Evolutionary conservation across 2,329 filamentous ascomycete genomes (phyloP).

Genomic region (Graphilbum fragrans): DNA sequence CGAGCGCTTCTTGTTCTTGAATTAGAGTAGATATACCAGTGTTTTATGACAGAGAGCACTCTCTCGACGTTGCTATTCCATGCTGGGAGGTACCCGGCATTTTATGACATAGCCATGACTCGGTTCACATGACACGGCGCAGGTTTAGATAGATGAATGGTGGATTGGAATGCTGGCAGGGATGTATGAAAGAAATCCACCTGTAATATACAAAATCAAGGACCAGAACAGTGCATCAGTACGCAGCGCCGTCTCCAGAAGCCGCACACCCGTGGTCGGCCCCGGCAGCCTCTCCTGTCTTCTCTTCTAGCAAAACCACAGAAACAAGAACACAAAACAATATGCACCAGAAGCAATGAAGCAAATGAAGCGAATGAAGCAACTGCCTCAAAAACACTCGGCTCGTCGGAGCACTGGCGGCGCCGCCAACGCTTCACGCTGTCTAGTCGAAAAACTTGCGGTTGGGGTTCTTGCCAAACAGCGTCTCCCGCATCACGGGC

Average conservation of each 20-base stretch:
- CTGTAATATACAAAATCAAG: background rate
- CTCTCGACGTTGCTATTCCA: no score
- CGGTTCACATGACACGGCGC: no score
- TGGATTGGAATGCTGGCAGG: background rate
- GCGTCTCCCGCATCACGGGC: conserved; percentile 68
- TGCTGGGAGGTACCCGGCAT: no score
- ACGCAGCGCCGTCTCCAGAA: no score
- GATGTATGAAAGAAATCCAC: no score
- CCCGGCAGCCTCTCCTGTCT: no score
- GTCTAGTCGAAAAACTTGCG: conserved; percentile 79
- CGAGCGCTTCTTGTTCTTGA: no score
- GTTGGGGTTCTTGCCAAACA: conserved; percentile 93
- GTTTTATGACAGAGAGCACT: no score
- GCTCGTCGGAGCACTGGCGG: background rate
- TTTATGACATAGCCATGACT: no score
- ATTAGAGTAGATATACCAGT: no score
- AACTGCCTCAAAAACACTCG: background rate
- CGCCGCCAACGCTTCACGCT: conserved; percentile 18
- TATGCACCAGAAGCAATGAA: background rate
- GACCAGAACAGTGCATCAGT: background rate
- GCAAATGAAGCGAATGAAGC: background rate
- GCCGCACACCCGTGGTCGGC: no score
- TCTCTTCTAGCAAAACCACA: no score
- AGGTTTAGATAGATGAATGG: background rate
- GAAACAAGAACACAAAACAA: background rate